Conservation (phyloP, 2,329 filamentous ascomycete genomes). For the Thielaviopsis euricoi region DNA sequence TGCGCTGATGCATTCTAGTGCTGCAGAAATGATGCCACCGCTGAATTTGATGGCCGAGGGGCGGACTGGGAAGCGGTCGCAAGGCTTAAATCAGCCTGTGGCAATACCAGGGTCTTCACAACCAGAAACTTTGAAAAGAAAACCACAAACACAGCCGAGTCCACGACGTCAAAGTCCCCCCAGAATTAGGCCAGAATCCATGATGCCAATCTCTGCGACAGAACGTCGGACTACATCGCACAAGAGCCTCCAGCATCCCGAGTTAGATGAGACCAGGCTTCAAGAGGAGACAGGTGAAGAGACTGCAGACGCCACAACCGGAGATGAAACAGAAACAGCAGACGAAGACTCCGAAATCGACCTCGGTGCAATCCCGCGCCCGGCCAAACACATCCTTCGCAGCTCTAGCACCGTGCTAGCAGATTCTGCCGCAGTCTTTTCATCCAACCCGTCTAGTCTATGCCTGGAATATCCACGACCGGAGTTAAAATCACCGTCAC, state of each 20-base stretch:
- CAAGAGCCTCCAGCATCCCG: neutral
- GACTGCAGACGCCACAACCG: conserved; percentile 19
- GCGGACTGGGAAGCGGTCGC: no score
- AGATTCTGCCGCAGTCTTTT: neutral
- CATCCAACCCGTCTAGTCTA: neutral
- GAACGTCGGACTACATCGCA: neutral
- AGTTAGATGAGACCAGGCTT: neutral
- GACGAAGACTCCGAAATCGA: neutral
- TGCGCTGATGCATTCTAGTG: neutral
- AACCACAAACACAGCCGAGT: no score
- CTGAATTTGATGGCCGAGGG: neutral
- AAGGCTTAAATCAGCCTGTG: no score
- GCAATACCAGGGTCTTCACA: no score
- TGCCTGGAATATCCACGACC: neutral
- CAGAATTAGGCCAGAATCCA: no score
- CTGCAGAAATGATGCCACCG: neutral
- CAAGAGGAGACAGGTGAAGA: conserved; percentile 16
- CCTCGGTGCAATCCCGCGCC: neutral
- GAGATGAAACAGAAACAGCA: conserved; percentile 8
- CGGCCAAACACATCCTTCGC: conserved; percentile 13
- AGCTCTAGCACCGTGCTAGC: neutral
- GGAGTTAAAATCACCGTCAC: neutral
- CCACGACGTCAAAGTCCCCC: no score
- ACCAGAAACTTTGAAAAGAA: no score
- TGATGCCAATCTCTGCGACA: no score